Evolutionary conservation across 257 asterid genomes (phyloP), one percentile per base, ranked within the genome.

Genomic region (Prunella vulgaris): DNA sequence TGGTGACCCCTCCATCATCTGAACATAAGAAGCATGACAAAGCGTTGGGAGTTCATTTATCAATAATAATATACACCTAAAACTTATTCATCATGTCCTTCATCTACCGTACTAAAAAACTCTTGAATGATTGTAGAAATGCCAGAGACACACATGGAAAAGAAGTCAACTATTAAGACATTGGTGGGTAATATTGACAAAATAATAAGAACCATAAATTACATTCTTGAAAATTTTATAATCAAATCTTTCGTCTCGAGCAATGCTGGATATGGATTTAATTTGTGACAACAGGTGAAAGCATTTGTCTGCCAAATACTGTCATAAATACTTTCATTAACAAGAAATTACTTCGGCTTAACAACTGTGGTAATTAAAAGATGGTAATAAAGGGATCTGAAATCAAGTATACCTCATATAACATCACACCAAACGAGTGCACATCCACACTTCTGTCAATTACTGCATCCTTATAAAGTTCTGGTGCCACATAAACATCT

Each of bases 1-100:
- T 3, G 87, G 84, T 2, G 75, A 60, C 56, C 99, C 97, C 76
- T 93, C 97, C 86, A 93, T 76, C 97, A 93, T 93, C 99, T 92
- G 76, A 62, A 74, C 4, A 63, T 59, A 76, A 68, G n/a, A 63
- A 42, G 35, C 9, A 15, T 15, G 28, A 66, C 33, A 64, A 62
- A 21, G 21, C 3, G 48, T 40, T 44, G 33, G 27, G 28, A 32
- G 17, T 27, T 52, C 56, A 33, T 10, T 61, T 51, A 33, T 40
- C 27, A 25, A 25, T 25, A 25, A 25, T 25, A 25, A 3, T 25
- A 64, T 64, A 40, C 37, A 61, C 61, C 48, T 17, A 5, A 42
- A 42, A 60, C n/a, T 53, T 38, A 53, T 58, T 18, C 14, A 33
- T 3, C 51, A 25, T 0, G 10, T 10, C 62, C 25, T 5, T 24